A percentile compares a stretch with the other conserved stretches of the same genome.
Conservation (phyloP, 2,329 filamentous ascomycete genomes). For the Colletotrichum orbiculare region DNA sequence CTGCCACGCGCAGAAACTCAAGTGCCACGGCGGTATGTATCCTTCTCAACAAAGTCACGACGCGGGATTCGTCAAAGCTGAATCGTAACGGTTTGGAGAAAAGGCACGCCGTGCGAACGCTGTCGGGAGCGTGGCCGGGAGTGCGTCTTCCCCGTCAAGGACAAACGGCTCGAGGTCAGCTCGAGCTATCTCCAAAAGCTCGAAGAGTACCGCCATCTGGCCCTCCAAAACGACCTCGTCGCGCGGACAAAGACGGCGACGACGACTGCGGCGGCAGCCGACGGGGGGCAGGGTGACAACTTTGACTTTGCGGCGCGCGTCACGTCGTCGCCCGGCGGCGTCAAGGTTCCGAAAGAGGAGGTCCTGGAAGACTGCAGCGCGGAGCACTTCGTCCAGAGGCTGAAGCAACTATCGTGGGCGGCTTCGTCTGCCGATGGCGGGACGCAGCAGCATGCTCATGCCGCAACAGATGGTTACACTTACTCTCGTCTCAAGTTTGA, state of each 20-base stretch:
- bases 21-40: conserved; percentile 36
- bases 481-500: conserved; percentile 38
- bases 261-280: background rate
- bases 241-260: too few relatives aligned
- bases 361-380: conserved; percentile 34
- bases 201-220: conserved; percentile 14
- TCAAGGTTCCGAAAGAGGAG: conserved; percentile 2
- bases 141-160: conserved; percentile 35
- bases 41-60: background rate
- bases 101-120: conserved; percentile 23
- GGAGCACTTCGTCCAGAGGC: conserved; percentile 36
- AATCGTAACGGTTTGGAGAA: too few relatives aligned
- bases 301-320: conserved; percentile 1
- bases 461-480: conserved; percentile 24
- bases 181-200: conserved; percentile 37
- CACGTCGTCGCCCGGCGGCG: background rate
- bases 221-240: too few relatives aligned
- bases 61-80: background rate
- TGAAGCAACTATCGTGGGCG: conserved; percentile 28
- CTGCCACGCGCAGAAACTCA: conserved; percentile 38
- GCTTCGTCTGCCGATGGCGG: background rate
- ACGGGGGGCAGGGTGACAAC: background rate
- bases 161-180: conserved; percentile 26
- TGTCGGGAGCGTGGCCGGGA: conserved; percentile 3
- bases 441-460: background rate